These are phyloP conservation scores for Mucor irregularis DNA, from an alignment of 371 early-diverging fungal species.

Conservation along the genomic window DNA sequence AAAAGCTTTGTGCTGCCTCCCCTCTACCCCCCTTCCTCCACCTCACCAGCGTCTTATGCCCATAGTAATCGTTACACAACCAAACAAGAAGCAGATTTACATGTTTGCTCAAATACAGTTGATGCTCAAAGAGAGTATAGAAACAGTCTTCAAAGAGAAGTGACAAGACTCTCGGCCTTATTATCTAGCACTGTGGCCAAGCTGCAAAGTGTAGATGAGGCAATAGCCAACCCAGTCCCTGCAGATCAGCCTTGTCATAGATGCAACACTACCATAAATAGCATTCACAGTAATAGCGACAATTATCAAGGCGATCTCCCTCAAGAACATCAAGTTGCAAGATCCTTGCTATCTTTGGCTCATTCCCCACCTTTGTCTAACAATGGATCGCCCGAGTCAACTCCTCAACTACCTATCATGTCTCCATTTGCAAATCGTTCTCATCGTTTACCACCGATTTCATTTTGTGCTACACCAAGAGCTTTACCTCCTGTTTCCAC, in stretches of 20 bases:
- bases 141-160: slow-evolving; percentile 57
- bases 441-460: slow-evolving; percentile 22
- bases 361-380: slow-evolving; percentile 8
- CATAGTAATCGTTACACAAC: background rate
- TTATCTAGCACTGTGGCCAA: slow-evolving; percentile 54
- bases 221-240: slow-evolving; percentile 25
- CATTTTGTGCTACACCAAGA: slow-evolving; percentile 8
- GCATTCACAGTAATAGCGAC: background rate
- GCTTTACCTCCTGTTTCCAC: slow-evolving; percentile 10
- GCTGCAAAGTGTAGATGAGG: slow-evolving; percentile 53
- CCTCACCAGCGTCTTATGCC: background rate
- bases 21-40: slow-evolving; percentile 14
- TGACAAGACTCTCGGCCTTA: slow-evolving; percentile 50
- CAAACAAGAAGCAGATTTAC: slow-evolving; percentile 7
- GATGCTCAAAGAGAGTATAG: slow-evolving; percentile 54
- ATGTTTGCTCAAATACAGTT: slow-evolving; percentile 29
- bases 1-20: slow-evolving; percentile 22
- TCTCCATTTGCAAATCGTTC: slow-evolving; percentile 2
- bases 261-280: background rate
- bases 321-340: slow-evolving; percentile 24
- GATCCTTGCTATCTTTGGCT: slow-evolving; percentile 19
- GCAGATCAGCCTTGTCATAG: slow-evolving; percentile 11
- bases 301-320: background rate
- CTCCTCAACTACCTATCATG: background rate
- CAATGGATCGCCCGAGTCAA: background rate